Evolutionary conservation across 2,329 filamentous ascomycete species (phyloP), one percentile per base, ranked within the genome.

Genomic region (Chaetomiaceae sp.): DNA sequence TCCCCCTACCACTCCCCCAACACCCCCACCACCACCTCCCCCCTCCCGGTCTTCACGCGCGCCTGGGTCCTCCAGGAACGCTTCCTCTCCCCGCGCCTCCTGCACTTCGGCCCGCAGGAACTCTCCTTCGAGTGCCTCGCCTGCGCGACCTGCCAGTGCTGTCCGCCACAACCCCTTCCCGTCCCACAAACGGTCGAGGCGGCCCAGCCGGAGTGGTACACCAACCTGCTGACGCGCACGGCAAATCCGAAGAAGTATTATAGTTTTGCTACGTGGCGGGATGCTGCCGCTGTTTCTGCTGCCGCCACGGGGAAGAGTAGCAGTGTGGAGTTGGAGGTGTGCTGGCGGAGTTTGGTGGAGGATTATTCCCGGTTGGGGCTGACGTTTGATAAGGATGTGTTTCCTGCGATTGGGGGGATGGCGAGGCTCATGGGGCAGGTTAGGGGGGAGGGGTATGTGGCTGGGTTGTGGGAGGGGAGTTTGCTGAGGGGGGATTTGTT

Each of bases 31-130:
- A 14, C 34, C n/a, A 20, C 44, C 1, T 5, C 44, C 2, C 5
- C 31, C 31, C 41, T 50, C 13, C 53, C 59, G 2, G 41, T 51
- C 2, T 51, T 56, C 21, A 48, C 19, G 12, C 51, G 58, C 34
- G 60, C 56, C 17, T 63, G 59, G 59, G 57, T 59, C 16, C 53
- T 58, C 5, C 58, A 63, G 35, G 60, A 62, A 23, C 55, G 55
- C 13, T 35, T 58, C 7, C 48, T 63, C 3, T 55, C 56, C 4
- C 33, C 49, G 12, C 56, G 59, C 14, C 50, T 55, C 9, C 43
- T 58, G n/a, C 55, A 57, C 44, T 59, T 59, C 30, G 52, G 51
- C 38, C 44, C 47, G 3, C 42, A 58, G 1, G 55, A 59, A 8
- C 47, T 58, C 19, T 34, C 41, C 20, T 55, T 53, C 16, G 57